Conservation (phyloP, 2,329 filamentous ascomycete species). For the Phaeomoniella chlamydospora region DNA sequence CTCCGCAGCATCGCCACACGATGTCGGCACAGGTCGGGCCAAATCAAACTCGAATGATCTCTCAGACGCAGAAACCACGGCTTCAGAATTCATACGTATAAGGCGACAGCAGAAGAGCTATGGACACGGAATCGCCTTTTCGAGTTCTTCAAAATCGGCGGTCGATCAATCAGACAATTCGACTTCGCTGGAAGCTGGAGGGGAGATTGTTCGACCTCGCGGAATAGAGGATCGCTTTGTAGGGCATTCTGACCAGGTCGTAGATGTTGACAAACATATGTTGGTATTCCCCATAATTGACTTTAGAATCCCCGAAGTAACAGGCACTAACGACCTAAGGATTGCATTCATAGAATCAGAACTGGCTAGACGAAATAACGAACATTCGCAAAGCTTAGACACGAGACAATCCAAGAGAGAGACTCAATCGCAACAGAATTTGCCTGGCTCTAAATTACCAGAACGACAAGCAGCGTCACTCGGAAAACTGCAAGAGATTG, state of each 20-base stretch:
- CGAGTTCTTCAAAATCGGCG: slow-evolving; percentile 16
- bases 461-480: slow-evolving; percentile 34
- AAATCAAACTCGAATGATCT: slow-evolving; percentile 1
- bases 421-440: slow-evolving; percentile 1
- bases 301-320: slow-evolving; percentile 4
- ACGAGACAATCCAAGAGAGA: slow-evolving; percentile 3
- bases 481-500: slow-evolving; percentile 43
- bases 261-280: slow-evolving; percentile 49
- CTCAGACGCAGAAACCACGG: slow-evolving; percentile 2
- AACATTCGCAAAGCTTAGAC: slow-evolving; percentile 10
- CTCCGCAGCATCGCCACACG: slow-evolving; percentile 7
- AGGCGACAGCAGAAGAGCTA: slow-evolving; percentile 21
- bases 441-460: slow-evolving; percentile 7
- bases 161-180: slow-evolving; percentile 15
- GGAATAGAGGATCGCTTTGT: slow-evolving; percentile 39
- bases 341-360: slow-evolving; percentile 53
- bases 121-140: slow-evolving; percentile 32
- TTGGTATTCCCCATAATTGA: slow-evolving; percentile 25
- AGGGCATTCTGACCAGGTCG: slow-evolving; percentile 41
- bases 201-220: slow-evolving; percentile 19
- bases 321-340: slow-evolving; percentile 46
- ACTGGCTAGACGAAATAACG: slow-evolving; percentile 37
- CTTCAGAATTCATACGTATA: slow-evolving; percentile 20
- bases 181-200: neutral
- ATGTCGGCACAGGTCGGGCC: no score